phyloP scores from a whole-genome alignment of 345 rosid species.

The Citrus medica region DNA sequence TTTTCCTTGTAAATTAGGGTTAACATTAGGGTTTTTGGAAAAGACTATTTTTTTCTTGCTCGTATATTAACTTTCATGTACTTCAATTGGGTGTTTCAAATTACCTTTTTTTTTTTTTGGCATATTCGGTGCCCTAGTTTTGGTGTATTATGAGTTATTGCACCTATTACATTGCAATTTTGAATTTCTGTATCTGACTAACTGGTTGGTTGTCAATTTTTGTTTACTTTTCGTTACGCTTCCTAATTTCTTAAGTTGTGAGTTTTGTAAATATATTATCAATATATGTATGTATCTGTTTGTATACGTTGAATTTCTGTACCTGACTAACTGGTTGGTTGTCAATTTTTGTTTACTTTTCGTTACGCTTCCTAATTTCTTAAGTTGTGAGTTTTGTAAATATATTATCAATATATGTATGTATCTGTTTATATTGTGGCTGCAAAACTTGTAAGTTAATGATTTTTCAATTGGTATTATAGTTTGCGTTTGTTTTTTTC shows the following conservation, averaged over 20 bases:
- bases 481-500: neutral
- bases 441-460: neutral
- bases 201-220: neutral
- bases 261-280: neutral
- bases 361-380: neutral
- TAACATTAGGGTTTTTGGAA: neutral
- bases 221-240: neutral
- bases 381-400: neutral
- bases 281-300: neutral
- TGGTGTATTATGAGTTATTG: neutral
- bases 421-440: neutral
- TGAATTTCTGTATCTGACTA: neutral
- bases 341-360: neutral
- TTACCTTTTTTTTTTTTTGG: neutral
- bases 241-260: neutral
- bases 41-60: neutral
- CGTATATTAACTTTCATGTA: neutral
- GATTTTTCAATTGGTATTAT: neutral
- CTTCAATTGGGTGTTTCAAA: neutral
- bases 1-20: neutral
- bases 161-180: neutral
- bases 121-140: neutral
- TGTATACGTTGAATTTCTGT: neutral
- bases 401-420: neutral
- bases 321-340: neutral